Conservation (phyloP, 495 filamentous ascomycete genomes). For the Diplogelasinospora grovesii region DNA sequence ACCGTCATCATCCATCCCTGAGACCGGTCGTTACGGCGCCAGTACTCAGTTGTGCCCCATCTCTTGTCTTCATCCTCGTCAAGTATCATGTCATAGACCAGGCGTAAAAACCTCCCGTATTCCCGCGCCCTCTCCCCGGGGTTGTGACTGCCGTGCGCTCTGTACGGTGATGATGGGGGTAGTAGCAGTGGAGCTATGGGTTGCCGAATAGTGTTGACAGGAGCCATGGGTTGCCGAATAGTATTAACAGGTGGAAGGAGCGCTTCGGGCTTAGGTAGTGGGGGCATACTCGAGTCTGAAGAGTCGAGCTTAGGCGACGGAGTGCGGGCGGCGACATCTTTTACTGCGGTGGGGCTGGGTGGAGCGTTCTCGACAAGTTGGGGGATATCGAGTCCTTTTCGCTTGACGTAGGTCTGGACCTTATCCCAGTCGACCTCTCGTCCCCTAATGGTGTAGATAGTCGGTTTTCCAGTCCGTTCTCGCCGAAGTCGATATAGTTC, state of each 20-base stretch:
- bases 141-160: too few relatives aligned
- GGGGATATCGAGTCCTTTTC: conserved; percentile 20
- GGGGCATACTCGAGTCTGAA: not conserved
- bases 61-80: conserved; percentile 17
- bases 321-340: conserved; percentile 14
- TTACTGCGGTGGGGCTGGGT: not conserved
- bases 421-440: conserved; percentile 23
- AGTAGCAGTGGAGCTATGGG: too few relatives aligned
- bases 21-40: conserved; percentile 9
- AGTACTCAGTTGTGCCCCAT: conserved; percentile 22
- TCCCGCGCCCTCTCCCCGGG: too few relatives aligned
- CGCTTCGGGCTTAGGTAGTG: not conserved
- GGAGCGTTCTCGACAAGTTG: conserved; percentile 8
- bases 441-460: conserved; percentile 20
- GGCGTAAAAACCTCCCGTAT: too few relatives aligned
- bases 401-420: conserved; percentile 22
- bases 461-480: conserved; percentile 21
- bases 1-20: conserved; percentile 18
- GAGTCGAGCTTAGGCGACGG: conserved; percentile 10
- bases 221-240: too few relatives aligned
- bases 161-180: too few relatives aligned
- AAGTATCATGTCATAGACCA: conserved; percentile 14
- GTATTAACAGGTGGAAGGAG: too few relatives aligned
- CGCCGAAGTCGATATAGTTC: conserved; percentile 21
- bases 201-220: too few relatives aligned